Conservation (phyloP, 495 filamentous ascomycete species). For the Penicillium ucsense region DNA sequence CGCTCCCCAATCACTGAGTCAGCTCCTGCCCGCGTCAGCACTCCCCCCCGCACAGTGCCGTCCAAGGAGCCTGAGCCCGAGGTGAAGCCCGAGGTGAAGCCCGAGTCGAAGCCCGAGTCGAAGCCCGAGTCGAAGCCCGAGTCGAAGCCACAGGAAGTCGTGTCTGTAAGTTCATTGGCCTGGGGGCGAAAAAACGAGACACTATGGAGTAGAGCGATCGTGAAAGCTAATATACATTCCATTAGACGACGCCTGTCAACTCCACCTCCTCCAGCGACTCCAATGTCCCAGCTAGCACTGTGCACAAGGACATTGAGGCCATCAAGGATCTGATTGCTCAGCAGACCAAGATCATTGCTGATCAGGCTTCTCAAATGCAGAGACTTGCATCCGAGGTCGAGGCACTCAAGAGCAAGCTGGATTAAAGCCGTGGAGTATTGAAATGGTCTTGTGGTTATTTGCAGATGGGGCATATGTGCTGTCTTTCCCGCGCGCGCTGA, state of each 20-base stretch:
- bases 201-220: too few relatives aligned
- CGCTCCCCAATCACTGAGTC: slow-evolving; percentile 14
- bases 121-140: neutral
- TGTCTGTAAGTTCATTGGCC: too few relatives aligned
- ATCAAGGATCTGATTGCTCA: slow-evolving; percentile 36
- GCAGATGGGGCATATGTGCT: slow-evolving; percentile 1
- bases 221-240: too few relatives aligned
- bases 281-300: slow-evolving; percentile 9
- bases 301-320: slow-evolving; percentile 33
- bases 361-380: slow-evolving; percentile 36
- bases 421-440: slow-evolving; percentile 8
- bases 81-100: slow-evolving; percentile 5
- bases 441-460: neutral
- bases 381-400: slow-evolving; percentile 36
- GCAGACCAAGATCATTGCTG: slow-evolving; percentile 36
- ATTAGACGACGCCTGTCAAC: slow-evolving; percentile 9
- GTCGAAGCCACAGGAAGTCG: too few relatives aligned
- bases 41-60: slow-evolving; percentile 14
- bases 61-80: slow-evolving; percentile 25
- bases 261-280: slow-evolving; percentile 15
- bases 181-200: too few relatives aligned
- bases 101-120: slow-evolving; percentile 6
- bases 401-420: slow-evolving; percentile 35
- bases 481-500: neutral
- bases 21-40: slow-evolving; percentile 27